Evolutionary conservation across 495 filamentous ascomycete species (phyloP), one percentile per base, ranked within the genome.

Genomic region (Lepidopterella palustris): DNA sequence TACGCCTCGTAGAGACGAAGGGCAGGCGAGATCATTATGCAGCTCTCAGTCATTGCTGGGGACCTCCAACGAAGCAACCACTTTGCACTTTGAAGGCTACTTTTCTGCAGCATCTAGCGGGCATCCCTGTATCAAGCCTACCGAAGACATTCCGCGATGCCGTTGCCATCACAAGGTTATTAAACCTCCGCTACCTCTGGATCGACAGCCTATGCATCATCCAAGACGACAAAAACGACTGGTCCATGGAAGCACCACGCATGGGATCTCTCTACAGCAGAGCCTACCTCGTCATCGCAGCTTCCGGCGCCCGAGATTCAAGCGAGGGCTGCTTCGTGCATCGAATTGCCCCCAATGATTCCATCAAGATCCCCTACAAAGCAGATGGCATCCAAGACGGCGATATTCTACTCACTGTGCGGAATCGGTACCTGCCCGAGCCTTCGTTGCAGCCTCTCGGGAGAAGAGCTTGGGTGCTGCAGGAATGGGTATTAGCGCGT

Each of bases 191-290:
- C 4, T 59, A 55, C 20, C 27, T 59, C 25, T 58, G 45, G 45
- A 29, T 58, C 20, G 56, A 58, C 28, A 28, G 15, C 13, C 56
- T 55, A 8, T 58, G 57, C 32, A 59, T 59, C 25, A 11, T 59
- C 8, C 57, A 59, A 59, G 57, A 59, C 21, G 20, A 27, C 28
- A 23, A 6, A 25, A 24, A 6, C 4, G 50, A 53, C 24, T 53
- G 50, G 50, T 5, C 8, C 9, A 9, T 5, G 18, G 45, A 48
- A 21, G 8, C 45, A 9, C 9, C 45, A 9, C 9, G 8, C 20
- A 48, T 48, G 45, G 45, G 45, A 15, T 48, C 18, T 48, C 5
- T 48, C 11, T 48, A 48, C 21, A 21, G 18, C 9, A 9, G 45
- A 5, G 45, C 45, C 5, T 18, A 48, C 21, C 45, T 48, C 20